Percentiles rank a stretch among this genome's conserved stretches.
phyloP scores from a whole-genome alignment of 345 rosid species.

The Brassica rapa region DNA sequence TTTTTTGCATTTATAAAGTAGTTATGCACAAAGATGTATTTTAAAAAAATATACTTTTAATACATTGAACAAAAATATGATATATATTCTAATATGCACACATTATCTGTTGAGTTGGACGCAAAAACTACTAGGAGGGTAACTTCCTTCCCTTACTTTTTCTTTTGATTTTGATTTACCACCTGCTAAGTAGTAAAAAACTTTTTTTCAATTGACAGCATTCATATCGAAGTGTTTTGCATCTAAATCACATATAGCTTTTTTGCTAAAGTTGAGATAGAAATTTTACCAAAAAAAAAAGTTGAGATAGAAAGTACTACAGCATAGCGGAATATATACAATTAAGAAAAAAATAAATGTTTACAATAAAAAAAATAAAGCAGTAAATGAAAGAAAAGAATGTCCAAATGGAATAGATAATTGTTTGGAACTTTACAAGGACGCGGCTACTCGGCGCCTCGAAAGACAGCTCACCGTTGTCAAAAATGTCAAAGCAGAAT shows the following conservation, averaged over 20 bases:
- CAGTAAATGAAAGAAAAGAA: neutral
- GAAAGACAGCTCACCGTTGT: conserved; percentile 28
- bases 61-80: neutral
- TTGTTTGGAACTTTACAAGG: conserved; percentile 19
- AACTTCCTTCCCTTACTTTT: neutral
- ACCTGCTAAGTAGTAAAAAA: neutral
- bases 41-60: neutral
- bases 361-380: neutral
- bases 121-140: neutral
- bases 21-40: neutral
- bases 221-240: neutral
- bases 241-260: neutral
- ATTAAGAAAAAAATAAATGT: neutral
- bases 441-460: conserved; percentile 43
- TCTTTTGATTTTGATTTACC: neutral
- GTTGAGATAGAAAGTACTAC: neutral
- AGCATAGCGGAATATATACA: neutral
- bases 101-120: neutral
- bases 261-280: neutral
- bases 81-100: neutral
- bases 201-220: neutral
- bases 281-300: neutral
- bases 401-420: conserved; percentile 7
- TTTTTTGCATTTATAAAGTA: neutral
- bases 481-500: conserved; percentile 36